Conservation (phyloP, 2,329 filamentous ascomycete genomes). For the Myriosclerotinia duriaeana region DNA sequence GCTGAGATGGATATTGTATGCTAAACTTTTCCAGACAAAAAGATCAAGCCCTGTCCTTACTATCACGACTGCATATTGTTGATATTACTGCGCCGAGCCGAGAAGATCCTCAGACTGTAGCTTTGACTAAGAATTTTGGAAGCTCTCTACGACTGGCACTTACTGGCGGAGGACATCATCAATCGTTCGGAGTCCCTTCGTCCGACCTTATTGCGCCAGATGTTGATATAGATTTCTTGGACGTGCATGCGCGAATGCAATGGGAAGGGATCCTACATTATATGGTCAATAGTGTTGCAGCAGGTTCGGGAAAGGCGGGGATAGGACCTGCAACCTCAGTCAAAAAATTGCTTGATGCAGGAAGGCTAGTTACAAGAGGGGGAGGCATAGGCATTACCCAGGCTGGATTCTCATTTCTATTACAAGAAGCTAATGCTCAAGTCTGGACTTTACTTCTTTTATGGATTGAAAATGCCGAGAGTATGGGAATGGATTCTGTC, state of each 20-base stretch:
- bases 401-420: conserved; percentile 87
- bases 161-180: conserved; percentile 79
- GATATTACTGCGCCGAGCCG: conserved; percentile 60
- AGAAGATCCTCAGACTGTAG: conserved; percentile 67
- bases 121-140: conserved; percentile 78
- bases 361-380: conserved; percentile 71
- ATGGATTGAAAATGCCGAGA: conserved; percentile 81
- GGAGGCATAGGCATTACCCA: conserved; percentile 75
- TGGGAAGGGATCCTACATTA: conserved; percentile 98
- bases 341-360: conserved; percentile 77
- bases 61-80: conserved; percentile 85
- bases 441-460: conserved; percentile 94
- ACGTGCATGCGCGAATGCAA: conserved; percentile 80
- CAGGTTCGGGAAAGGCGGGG: conserved; percentile 49
- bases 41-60: conserved; percentile 77
- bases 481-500: conserved; percentile 72
- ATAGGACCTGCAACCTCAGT: conserved; percentile 71
- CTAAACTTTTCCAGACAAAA: conserved; percentile 58
- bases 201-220: conserved; percentile 59
- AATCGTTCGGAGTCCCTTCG: conserved; percentile 88
- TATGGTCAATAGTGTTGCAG: conserved; percentile 76
- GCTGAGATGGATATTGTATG: conserved; percentile 15
- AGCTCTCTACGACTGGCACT: conserved; percentile 81
- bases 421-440: conserved; percentile 94
- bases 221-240: conserved; percentile 71